Evolutionary conservation across 2,329 filamentous ascomycete species (phyloP).

Genomic region (Davidsoniella neocaledoniae): DNA sequence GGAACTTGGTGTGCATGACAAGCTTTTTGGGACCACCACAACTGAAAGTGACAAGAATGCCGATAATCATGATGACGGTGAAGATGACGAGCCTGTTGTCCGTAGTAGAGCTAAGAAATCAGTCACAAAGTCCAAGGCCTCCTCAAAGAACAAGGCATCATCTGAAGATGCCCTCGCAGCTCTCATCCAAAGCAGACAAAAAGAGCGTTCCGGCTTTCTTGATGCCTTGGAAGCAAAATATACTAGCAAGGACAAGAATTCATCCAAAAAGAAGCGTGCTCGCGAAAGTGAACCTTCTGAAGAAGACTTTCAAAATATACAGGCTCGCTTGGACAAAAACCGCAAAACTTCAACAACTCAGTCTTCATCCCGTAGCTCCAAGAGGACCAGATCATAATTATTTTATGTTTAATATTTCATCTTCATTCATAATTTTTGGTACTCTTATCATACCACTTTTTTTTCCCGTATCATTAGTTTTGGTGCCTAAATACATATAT

Average conservation of each 20-base stretch:
- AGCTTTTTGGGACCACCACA: constrained; percentile 35
- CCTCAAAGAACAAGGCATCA: constrained; percentile 23
- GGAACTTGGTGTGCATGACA: constrained; percentile 57
- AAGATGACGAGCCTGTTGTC: not conserved
- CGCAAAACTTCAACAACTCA: too few species aligned
- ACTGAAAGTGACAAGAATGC: constrained; percentile 10
- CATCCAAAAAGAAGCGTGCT: constrained; percentile 30
- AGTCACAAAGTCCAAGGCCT: constrained; percentile 13
- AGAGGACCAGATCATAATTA: not conserved
- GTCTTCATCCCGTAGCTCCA: not conserved
- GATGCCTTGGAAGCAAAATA: constrained; percentile 68
- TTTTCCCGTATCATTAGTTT: too few species aligned
- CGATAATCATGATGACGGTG: constrained; percentile 17
- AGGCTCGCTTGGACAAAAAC: constrained; percentile 21
- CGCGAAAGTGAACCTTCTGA: constrained; percentile 49
- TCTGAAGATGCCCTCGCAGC: constrained; percentile 47
- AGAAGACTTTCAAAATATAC: constrained; percentile 30
- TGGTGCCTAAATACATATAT: too few species aligned
- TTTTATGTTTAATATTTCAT: not conserved
- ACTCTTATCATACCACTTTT: too few species aligned
- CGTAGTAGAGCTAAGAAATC: not conserved
- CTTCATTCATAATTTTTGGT: not conserved
- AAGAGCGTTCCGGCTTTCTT: constrained; percentile 48
- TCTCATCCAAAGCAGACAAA: constrained; percentile 56
- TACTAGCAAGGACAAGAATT: constrained; percentile 31